Base-by-base conservation (phyloP, 2,329 filamentous ascomycete genomes). In the Chrysoporthe puriensis region DNA sequence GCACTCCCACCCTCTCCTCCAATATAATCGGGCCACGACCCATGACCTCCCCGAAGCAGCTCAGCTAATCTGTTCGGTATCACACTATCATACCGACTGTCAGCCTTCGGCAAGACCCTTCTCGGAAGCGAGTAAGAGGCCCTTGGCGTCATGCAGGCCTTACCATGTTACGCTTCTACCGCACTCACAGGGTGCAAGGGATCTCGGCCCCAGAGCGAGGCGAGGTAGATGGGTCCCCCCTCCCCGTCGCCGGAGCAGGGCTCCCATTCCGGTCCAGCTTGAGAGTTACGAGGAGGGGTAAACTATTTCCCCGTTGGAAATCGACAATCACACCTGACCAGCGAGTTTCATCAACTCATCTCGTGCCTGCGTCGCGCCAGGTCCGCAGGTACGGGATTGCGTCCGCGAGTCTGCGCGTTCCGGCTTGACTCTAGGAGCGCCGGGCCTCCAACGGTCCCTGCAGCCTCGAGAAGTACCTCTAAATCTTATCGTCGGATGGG, bases 81-180 rank as follows among this genome's bases (percentile, higher is more conserved):
- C 66, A 63, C 68, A 70, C 63, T 65, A 61, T 67, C 68, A 70
- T 63, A 70, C 68, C 66, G 68, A 70, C 66, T 62, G 52, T 52
- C 66, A 66, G 52, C 58, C 48, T 48, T 68, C 60, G 59, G 66
- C 57, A 62, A 64, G 63, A 68, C 62, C 64, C 64, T 67, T 59
- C 44, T 63, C 65, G 61, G 52, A 52, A 59, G 43, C 57, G 42
- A 66, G 63, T 57, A 61, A 54, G 46, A 59, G n/a, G 46, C 56
- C 44, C 60, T 44, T 44, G 46, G 60, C 60, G 32, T 32, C 26
- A 50, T 34, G 43, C 59, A 46, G 59, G 48, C 63, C 67, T 61
- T 66, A 62, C 57, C 57, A 58, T 56, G 59, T 62, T 63, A 32
- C 62, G 46, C 42, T 13, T 44, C 67, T 44, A 48, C 58, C 62